phyloP scores from a whole-genome alignment of 2,329 filamentous ascomycete species.

The Colletotrichum sp. region DNA sequence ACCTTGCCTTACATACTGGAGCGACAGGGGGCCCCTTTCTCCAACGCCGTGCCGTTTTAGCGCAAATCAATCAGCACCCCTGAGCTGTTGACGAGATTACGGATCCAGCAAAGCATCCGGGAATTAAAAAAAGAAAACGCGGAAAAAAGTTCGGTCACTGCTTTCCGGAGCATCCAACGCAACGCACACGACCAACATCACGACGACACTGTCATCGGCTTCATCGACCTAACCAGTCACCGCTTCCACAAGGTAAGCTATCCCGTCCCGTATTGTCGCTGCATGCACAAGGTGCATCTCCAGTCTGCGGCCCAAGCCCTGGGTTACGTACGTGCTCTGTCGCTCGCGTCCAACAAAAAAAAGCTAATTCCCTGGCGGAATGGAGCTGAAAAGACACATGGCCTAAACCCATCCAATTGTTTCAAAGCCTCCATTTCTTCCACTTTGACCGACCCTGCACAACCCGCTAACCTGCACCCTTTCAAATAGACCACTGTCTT shows the following conservation, averaged over 20 bases:
- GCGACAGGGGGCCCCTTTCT: background rate
- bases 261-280: background rate
- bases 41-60: constrained; percentile 1
- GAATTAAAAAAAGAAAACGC: background rate
- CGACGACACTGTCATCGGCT: background rate
- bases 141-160: background rate
- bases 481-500: constrained; percentile 8
- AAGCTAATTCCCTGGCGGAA: constrained; percentile 16
- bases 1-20: background rate
- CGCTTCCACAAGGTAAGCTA: background rate
- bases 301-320: background rate
- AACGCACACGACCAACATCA: background rate
- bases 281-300: background rate
- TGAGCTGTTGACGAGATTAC: constrained; percentile 17
- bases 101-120: constrained; percentile 5
- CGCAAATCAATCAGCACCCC: constrained; percentile 9
- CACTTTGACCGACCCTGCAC: background rate
- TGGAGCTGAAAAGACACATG: constrained; percentile 22
- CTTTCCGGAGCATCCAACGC: background rate
- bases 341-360: constrained; percentile 2
- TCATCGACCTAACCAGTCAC: background rate
- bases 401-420: constrained; percentile 16
- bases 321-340: constrained; percentile 1
- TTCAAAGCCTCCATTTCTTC: constrained; percentile 3
- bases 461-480: background rate